Conservation (phyloP, 768 basidiomycete species). For the Termitomyces bulborhizus region DNA sequence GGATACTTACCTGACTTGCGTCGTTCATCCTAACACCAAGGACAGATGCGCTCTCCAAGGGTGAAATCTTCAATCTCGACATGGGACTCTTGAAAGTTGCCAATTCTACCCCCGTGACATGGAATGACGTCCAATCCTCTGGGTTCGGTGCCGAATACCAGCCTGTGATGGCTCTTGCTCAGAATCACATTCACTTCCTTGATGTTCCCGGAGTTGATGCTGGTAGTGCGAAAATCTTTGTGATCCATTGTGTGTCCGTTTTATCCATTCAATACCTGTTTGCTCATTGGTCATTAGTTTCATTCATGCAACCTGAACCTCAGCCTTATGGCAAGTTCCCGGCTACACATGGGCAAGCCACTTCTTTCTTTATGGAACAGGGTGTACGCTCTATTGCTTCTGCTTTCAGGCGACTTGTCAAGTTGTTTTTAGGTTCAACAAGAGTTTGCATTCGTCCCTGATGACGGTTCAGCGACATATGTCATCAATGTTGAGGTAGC, state of each 20-base stretch:
- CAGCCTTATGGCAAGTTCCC: constrained; percentile 70
- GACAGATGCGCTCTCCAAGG: constrained; percentile 64
- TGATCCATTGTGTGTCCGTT: constrained; percentile 71
- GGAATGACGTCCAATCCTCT: constrained; percentile 55
- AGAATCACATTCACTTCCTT: constrained; percentile 85
- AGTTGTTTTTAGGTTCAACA: constrained; percentile 45
- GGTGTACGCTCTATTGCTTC: constrained; percentile 38
- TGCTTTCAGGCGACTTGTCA: neutral
- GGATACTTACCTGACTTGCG: constrained; percentile 13
- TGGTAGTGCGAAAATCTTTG: constrained; percentile 73
- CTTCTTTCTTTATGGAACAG: constrained; percentile 58
- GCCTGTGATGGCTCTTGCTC: constrained; percentile 75
- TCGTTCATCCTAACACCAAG: neutral
- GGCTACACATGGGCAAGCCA: constrained; percentile 56
- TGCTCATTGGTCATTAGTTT: constrained; percentile 36
- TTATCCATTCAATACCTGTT: neutral
- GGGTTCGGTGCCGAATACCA: constrained; percentile 54
- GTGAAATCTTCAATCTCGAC: constrained; percentile 63
- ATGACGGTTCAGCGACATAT: constrained; percentile 65
- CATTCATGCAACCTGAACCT: constrained; percentile 70
- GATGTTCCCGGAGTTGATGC: constrained; percentile 60
- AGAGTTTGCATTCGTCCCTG: constrained; percentile 72
- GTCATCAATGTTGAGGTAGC: constrained; percentile 62
- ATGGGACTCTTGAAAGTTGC: constrained; percentile 62
- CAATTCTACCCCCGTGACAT: constrained; percentile 48